Base-by-base conservation (phyloP, 2,329 filamentous ascomycete genomes). In the Plectosphaerella sp. region DNA sequence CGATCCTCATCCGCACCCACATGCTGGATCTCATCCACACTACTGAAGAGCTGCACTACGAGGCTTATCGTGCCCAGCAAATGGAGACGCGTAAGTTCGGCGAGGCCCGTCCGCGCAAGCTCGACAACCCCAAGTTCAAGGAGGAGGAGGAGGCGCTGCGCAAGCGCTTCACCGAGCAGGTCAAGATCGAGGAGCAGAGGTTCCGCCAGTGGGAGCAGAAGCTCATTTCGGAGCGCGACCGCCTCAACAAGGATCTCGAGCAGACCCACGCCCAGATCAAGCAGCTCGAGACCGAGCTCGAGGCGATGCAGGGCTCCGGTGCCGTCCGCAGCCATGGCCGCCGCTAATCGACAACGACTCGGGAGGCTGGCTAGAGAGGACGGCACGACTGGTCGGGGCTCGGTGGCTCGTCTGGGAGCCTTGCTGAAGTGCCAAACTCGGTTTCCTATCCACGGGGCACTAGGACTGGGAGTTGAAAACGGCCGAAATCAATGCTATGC, bases 81-180 rank as follows among this genome's bases (percentile, higher is more conserved):
- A 99, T 99, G 94, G 94, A 99, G 82, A 99, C 94, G 48, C 86
- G 94, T 77, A 99, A 99, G 78, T 97, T 99, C 64, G 94, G 94
- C 74, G 95, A 99, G 79, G 93, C 92, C 54, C 87, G 93, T 61
- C 94, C 94, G 63, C 84, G 93, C 75, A 99, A 99, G 84, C 82
- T 99, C 64, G 94, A 99, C 79, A 99, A 99, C 82, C 94, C 94
- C 77, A 99, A 99, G 82, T 99, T 97, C 84, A 99, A 99, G 85
- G 94, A 99, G 73, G 94, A 99, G 76, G 94, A 99, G 71, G 94
- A 99, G 82, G 89, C 90, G 57, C 86, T 99, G 60, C 87, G 94
- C 76, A 99, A 99, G 86, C 86, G 95, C 64, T 99, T 99, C 78
- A 99, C 94, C 63, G 94, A 99, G 79, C 94, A 99, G 75, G 94